These are phyloP conservation scores for Fusarium mangiferae DNA, from an alignment of 2,329 filamentous ascomycete species.

Conservation along the genomic window DNA sequence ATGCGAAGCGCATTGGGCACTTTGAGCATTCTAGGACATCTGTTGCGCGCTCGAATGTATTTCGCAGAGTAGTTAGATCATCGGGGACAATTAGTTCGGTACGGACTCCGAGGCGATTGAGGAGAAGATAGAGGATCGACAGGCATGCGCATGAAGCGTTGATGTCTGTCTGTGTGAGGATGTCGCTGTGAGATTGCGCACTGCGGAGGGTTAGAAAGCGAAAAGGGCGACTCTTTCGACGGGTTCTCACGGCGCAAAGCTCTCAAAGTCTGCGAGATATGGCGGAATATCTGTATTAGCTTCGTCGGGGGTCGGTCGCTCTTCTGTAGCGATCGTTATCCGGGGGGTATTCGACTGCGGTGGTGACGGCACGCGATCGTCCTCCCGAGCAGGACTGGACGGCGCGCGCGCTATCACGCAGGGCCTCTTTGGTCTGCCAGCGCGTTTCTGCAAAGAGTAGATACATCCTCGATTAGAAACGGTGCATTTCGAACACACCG, in stretches of 20 bases:
- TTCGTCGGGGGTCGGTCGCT: not conserved
- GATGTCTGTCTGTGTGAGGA: slow-evolving; percentile 4
- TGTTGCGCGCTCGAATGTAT: not conserved
- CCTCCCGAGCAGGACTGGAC: not conserved
- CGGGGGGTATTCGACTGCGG: not conserved
- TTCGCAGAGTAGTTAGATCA: not conserved
- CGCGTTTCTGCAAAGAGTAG: not conserved
- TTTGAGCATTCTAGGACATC: slow-evolving; percentile 1
- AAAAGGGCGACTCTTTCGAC: too few species aligned
- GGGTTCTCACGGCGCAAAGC: not conserved
- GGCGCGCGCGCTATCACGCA: not conserved
- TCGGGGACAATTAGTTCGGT: not conserved
- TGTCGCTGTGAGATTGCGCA: not conserved
- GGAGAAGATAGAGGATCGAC: not conserved
- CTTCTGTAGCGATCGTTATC: not conserved
- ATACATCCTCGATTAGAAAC: not conserved
- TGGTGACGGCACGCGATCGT: not conserved
- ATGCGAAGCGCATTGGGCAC: not conserved
- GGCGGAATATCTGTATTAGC: not conserved
- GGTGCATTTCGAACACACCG: not conserved
- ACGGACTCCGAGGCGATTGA: not conserved
- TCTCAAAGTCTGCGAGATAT: not conserved
- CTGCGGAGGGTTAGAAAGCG: not conserved
- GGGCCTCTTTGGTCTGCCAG: not conserved
- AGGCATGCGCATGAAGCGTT: slow-evolving; percentile 5